phyloP scores from a whole-genome alignment of 805 yeast genomes.

The Candida oleophila region DNA sequence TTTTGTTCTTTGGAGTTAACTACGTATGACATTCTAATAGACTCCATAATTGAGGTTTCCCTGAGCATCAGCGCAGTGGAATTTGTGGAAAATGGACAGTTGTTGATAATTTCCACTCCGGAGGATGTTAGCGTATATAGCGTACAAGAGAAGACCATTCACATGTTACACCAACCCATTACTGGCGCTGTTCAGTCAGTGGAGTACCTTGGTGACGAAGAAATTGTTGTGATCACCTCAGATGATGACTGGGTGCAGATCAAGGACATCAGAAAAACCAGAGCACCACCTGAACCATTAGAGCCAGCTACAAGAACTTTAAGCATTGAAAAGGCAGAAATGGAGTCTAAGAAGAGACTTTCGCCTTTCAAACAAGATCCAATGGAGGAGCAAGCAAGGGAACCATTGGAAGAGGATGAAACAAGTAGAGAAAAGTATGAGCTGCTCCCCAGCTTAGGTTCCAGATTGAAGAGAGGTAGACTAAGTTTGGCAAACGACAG shows the following conservation, averaged over 20 bases:
- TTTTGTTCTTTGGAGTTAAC: not conserved
- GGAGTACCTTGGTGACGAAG: not conserved
- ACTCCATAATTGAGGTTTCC: not conserved
- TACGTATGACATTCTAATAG: not conserved
- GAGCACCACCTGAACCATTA: not conserved
- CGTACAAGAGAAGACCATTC: not conserved
- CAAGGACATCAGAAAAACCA: not conserved
- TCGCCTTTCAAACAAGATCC: not conserved
- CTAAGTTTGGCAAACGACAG: conserved; percentile 6
- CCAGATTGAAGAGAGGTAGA: conserved; percentile 1
- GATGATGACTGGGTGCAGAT: not conserved
- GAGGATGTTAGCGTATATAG: not conserved
- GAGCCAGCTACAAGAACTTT: not conserved
- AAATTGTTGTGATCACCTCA: not conserved
- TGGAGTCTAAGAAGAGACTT: not conserved
- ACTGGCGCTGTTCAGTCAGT: not conserved
- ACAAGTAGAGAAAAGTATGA: too few relatives aligned
- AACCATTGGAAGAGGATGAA: not conserved
- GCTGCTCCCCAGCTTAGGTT: not conserved
- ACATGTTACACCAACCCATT: not conserved
- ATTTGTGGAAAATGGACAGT: not conserved
- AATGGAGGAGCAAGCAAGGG: not conserved
- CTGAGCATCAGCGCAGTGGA: not conserved
- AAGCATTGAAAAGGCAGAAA: conserved; percentile 1
- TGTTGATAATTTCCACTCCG: not conserved